Conservation (phyloP, 2,329 filamentous ascomycete genomes). For the Coniochaeta prunicola region DNA sequence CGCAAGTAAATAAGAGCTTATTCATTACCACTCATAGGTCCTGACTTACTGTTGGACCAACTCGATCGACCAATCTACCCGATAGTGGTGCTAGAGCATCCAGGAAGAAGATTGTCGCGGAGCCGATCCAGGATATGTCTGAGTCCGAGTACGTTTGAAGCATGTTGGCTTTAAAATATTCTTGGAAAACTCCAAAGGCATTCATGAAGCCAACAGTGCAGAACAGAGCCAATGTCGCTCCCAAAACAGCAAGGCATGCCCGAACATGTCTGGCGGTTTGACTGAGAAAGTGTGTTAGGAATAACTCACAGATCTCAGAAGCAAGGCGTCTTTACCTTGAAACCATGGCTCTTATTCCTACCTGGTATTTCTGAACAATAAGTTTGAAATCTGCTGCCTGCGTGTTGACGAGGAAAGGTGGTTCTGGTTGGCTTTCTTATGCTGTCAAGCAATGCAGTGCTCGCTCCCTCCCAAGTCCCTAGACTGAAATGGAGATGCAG, state of each 20-base stretch:
- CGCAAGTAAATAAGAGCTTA: background rate
- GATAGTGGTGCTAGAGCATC: slow-evolving; percentile 15
- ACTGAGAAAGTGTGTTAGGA: background rate
- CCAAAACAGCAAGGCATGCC: slow-evolving; percentile 1
- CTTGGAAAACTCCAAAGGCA: slow-evolving; percentile 25
- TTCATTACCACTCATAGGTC: background rate
- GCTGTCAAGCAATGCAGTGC: no score
- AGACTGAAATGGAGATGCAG: no score
- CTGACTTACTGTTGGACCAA: slow-evolving; percentile 16
- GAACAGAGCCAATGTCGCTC: slow-evolving; percentile 6
- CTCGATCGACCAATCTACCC: slow-evolving; percentile 21
- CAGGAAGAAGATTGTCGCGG: slow-evolving; percentile 22
- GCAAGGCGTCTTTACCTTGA: no score
- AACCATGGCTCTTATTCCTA: no score
- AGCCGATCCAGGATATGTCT: slow-evolving; percentile 26
- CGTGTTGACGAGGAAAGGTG: no score
- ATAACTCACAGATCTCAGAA: background rate
- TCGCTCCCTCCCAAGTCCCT: no score
- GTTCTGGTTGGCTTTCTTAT: no score
- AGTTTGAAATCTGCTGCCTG: no score
- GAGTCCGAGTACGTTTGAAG: slow-evolving; percentile 15
- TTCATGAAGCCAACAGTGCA: slow-evolving; percentile 24
- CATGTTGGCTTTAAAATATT: slow-evolving; percentile 18
- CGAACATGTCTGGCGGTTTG: background rate
- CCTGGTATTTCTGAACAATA: no score